Evolutionary conservation across 2,329 filamentous ascomycete species (phyloP).

Genomic region (Metarhizium humberi): DNA sequence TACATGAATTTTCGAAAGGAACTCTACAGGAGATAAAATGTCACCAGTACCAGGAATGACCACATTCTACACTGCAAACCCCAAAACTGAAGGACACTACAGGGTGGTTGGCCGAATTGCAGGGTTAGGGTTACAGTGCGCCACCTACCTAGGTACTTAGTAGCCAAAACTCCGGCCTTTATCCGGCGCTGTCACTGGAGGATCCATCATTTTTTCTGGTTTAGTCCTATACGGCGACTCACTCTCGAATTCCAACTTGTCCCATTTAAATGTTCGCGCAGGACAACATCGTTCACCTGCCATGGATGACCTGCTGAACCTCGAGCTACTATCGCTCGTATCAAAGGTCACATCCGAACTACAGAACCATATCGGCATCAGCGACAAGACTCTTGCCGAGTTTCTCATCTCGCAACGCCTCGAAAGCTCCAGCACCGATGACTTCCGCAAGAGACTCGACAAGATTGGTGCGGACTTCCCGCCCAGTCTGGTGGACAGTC

Average conservation of each 20-base stretch:
- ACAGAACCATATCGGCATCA: slow-evolving; percentile 85
- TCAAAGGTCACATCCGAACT: slow-evolving; percentile 91
- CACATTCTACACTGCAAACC: too few relatives aligned
- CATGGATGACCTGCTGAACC: slow-evolving; percentile 86
- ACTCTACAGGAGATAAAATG: too few relatives aligned
- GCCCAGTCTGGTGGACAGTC: slow-evolving; percentile 76
- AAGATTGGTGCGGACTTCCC: slow-evolving; percentile 76
- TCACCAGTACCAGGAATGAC: too few relatives aligned
- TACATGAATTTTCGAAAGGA: slow-evolving; percentile 15
- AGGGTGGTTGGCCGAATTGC: not conserved
- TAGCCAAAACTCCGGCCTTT: not conserved
- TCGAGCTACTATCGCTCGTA: slow-evolving; percentile 89
- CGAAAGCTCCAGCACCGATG: slow-evolving; percentile 58
- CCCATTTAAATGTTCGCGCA: slow-evolving; percentile 2
- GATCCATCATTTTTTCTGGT: not conserved
- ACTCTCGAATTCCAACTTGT: not conserved
- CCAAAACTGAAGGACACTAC: too few relatives aligned
- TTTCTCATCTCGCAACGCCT: slow-evolving; percentile 88
- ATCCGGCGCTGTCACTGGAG: not conserved
- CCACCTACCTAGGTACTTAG: not conserved
- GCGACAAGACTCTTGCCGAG: slow-evolving; percentile 90
- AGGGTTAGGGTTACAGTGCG: not conserved
- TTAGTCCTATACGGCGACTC: not conserved
- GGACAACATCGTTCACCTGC: slow-evolving; percentile 13
- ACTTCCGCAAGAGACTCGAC: slow-evolving; percentile 69